Percentiles rank a stretch among this genome's conserved stretches.
Conservation (phyloP, 139 green algal genomes). For the Nannochloris sp. region DNA sequence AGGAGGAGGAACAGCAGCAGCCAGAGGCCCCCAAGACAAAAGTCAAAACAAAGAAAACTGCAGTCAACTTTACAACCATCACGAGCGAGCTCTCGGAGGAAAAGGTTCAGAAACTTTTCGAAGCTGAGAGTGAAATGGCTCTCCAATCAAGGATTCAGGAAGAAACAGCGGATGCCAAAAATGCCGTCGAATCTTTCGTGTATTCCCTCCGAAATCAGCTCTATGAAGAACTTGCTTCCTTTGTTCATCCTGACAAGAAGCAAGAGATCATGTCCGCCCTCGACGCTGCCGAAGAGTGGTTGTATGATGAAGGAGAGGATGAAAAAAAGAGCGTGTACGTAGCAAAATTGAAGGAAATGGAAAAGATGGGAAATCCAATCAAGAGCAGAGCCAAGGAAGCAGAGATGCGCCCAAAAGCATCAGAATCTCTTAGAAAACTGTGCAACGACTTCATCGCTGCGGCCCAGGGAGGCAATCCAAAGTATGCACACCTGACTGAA, state of each 20-base stretch:
- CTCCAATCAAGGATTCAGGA: slow-evolving; percentile 77
- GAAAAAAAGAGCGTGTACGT: slow-evolving; percentile 83
- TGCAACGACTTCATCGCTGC: slow-evolving; percentile 44
- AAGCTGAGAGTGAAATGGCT: slow-evolving; percentile 59
- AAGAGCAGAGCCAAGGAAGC: slow-evolving; percentile 41
- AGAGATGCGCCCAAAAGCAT: slow-evolving; percentile 16
- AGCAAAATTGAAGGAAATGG: slow-evolving; percentile 81
- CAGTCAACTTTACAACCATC: slow-evolving; percentile 22
- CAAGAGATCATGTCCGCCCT: slow-evolving; percentile 54
- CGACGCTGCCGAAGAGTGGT: slow-evolving; percentile 77
- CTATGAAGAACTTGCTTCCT: slow-evolving; percentile 45
- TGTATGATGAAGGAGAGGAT: slow-evolving; percentile 98
- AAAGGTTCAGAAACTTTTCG: slow-evolving; percentile 33
- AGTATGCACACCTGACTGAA: slow-evolving; percentile 70
- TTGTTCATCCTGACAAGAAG: slow-evolving; percentile 53
- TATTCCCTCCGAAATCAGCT: slow-evolving; percentile 80
- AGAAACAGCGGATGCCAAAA: slow-evolving; percentile 94
- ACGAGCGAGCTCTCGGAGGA: slow-evolving; percentile 29
- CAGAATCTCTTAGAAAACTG: slow-evolving; percentile 12
- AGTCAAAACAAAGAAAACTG: slow-evolving; percentile 35
- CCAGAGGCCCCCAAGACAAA: slow-evolving; percentile 27
- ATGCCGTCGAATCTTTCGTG: slow-evolving; percentile 91
- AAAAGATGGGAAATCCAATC: slow-evolving; percentile 56
- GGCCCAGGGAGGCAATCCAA: slow-evolving; percentile 32
- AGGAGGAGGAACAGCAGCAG: not conserved